Conservation (phyloP, 2,329 filamentous ascomycete species). For the Ophiognomonia clavigignenti-juglandacearum region DNA sequence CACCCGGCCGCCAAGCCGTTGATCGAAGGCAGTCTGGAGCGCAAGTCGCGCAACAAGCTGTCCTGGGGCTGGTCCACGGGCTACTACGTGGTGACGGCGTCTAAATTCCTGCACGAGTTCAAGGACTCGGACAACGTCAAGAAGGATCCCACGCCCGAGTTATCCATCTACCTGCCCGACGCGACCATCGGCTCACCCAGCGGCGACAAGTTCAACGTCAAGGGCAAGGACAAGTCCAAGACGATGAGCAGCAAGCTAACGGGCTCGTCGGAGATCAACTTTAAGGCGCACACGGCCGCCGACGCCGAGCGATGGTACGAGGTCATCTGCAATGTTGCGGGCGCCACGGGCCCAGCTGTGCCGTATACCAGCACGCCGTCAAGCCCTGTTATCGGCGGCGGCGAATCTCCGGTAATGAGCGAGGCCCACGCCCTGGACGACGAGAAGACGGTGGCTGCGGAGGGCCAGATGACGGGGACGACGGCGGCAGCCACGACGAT, state of each 20-base stretch:
- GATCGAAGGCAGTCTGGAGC: conserved; percentile 83
- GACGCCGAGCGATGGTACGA: conserved; percentile 85
- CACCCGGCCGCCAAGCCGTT: conserved; percentile 75
- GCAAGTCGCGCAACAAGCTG: conserved; percentile 83
- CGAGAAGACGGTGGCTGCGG: conserved; percentile 13
- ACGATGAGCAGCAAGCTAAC: conserved; percentile 76
- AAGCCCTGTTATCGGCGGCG: conserved; percentile 26
- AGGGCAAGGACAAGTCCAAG: conserved; percentile 87
- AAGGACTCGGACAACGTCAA: conserved; percentile 74
- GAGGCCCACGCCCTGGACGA: conserved; percentile 25
- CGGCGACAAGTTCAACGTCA: conserved; percentile 86
- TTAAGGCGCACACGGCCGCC: conserved; percentile 78
- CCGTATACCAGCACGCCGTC: conserved; percentile 24
- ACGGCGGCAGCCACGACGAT: conserved; percentile 3
- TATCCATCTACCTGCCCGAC: conserved; percentile 89
- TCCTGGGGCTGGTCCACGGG: conserved; percentile 69
- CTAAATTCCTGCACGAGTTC: conserved; percentile 91
- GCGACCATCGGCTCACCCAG: conserved; percentile 68
- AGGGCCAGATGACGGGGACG: conserved; percentile 11
- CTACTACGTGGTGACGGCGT: conserved; percentile 87
- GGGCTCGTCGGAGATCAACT: conserved; percentile 72
- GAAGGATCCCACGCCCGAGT: conserved; percentile 74
- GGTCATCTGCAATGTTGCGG: conserved; percentile 60
- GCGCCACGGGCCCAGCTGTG: conserved; percentile 30
- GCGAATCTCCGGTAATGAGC: conserved; percentile 25